phyloP scores from a whole-genome alignment of 2,329 filamentous ascomycete genomes.

The Paraconiothyrium brasiliense region DNA sequence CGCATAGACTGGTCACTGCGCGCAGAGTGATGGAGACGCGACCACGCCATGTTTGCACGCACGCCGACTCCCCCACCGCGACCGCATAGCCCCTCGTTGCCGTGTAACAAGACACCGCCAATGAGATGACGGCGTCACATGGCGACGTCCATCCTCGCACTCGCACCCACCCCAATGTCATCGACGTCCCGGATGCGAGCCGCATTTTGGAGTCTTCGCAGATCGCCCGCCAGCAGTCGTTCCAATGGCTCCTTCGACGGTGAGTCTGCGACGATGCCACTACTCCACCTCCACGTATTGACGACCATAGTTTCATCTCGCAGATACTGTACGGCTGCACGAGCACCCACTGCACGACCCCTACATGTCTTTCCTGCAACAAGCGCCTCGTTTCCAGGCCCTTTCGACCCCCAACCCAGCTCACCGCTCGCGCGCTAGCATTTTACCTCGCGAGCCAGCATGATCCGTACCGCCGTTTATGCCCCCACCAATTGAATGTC shows the following conservation, averaged over 20 bases:
- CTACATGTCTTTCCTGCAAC: conserved; percentile 83
- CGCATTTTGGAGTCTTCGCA: conserved; percentile 44
- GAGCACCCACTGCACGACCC: conserved; percentile 71
- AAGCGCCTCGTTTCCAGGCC: conserved; percentile 74
- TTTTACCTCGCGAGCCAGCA: conserved; percentile 83
- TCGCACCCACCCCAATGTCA: conserved; percentile 12
- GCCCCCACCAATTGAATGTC: conserved; percentile 58
- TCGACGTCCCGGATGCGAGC: conserved; percentile 36
- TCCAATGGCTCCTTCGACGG: conserved; percentile 47
- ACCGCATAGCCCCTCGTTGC: neutral
- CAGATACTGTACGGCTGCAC: conserved; percentile 87
- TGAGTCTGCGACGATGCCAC: conserved; percentile 14
- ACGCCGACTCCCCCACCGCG: neutral
- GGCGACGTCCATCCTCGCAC: too few relatives aligned
- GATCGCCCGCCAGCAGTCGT: conserved; percentile 36
- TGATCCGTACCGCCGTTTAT: conserved; percentile 76
- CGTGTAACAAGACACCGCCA: neutral
- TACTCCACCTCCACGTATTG: conserved; percentile 16
- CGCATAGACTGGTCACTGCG: neutral
- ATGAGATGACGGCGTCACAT: conserved; percentile 1
- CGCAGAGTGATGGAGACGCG: neutral
- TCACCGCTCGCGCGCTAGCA: conserved; percentile 83
- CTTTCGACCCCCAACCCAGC: conserved; percentile 79
- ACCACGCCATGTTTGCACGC: neutral
- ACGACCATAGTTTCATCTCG: conserved; percentile 71